phyloP scores from a whole-genome alignment of 306 rosid genomes.

The Cucumis cinereus region DNA sequence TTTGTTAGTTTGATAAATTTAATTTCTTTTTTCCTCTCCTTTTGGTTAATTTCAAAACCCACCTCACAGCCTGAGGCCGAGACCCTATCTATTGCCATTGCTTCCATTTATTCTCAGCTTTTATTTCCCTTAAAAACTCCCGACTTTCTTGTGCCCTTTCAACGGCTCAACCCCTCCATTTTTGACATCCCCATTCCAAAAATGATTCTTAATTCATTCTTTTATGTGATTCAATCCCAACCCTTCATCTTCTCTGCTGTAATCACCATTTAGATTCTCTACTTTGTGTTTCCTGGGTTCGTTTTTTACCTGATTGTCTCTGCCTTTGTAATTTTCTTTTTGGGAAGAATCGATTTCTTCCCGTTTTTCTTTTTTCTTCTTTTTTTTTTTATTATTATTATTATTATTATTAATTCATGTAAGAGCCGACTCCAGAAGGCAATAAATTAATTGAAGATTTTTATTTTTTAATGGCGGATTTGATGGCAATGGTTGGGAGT shows the following conservation, averaged over 20 bases:
- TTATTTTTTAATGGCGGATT: not conserved
- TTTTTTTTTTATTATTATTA: too few relatives aligned
- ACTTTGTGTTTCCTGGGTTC: not conserved
- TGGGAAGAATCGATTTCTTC: not conserved
- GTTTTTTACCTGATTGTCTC: not conserved
- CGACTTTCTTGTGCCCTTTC: slow-evolving; percentile 5
- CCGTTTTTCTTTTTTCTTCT: not conserved
- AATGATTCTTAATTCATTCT: not conserved
- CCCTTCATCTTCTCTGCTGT: not conserved
- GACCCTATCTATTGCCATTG: not conserved
- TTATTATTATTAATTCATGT: too few relatives aligned
- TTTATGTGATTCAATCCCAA: not conserved
- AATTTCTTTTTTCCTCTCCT: not conserved
- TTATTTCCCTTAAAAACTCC: not conserved
- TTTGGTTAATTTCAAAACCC: not conserved
- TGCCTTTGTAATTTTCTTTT: not conserved
- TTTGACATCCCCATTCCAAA: not conserved
- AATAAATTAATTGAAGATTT: not conserved
- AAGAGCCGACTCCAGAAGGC: not conserved
- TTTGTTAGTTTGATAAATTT: not conserved
- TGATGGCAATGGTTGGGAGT: not conserved
- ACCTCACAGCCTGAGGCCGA: not conserved
- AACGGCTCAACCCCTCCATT: not conserved
- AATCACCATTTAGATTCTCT: not conserved
- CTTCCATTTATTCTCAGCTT: not conserved